Conservation (phyloP, 2,329 filamentous ascomycete species). For the Ciborinia camelliae region DNA sequence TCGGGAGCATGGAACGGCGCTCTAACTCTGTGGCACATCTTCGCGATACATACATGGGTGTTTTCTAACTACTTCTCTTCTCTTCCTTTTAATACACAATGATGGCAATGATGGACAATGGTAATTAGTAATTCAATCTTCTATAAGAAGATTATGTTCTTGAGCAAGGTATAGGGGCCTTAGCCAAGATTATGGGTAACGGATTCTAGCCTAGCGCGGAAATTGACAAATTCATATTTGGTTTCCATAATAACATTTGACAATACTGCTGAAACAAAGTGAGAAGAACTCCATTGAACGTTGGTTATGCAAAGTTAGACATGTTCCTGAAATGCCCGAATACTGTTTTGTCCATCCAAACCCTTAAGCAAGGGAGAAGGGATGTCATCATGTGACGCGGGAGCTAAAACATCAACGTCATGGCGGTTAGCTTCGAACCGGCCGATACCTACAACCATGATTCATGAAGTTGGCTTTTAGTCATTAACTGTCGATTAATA, state of each 20-base stretch:
- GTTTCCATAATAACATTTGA: not conserved
- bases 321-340: not conserved
- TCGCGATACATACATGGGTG: not conserved
- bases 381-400: not conserved
- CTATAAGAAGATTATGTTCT: not conserved
- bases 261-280: not conserved
- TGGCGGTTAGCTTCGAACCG: conserved; percentile 10
- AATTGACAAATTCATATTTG: not conserved
- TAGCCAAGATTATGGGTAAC: not conserved
- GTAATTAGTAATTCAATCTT: conserved; percentile 6
- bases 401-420: conserved; percentile 11
- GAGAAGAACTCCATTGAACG: not conserved
- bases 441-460: not conserved
- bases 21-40: not conserved
- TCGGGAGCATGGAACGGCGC: not conserved
- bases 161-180: not conserved
- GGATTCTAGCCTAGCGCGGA: not conserved
- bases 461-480: not conserved
- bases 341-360: not conserved
- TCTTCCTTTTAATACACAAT: not conserved
- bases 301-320: not conserved
- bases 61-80: not conserved
- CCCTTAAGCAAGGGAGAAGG: no score
- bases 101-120: not conserved
- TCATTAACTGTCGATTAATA: not conserved